phyloP scores from a whole-genome alignment of 116 monocot genomes.

The Cymodocea nodosa region DNA sequence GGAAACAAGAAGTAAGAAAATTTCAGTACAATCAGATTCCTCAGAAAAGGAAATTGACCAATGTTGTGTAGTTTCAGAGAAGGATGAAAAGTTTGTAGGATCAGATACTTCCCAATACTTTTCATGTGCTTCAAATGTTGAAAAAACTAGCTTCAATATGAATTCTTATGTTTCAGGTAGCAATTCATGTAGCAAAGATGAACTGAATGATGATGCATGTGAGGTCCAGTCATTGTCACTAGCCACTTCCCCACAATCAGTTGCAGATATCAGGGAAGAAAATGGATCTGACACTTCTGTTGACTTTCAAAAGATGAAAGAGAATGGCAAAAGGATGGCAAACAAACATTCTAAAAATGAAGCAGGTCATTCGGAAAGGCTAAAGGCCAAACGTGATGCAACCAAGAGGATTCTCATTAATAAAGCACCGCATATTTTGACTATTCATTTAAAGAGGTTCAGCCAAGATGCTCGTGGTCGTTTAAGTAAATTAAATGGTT shows the following conservation, averaged over 20 bases:
- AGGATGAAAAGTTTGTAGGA: constrained; percentile 13
- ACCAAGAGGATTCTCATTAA: constrained; percentile 58
- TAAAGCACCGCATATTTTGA: constrained; percentile 48
- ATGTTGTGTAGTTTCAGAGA: constrained; percentile 8
- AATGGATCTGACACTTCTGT: not conserved
- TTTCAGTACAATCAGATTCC: not conserved
- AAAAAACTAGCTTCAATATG: not conserved
- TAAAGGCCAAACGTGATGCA: constrained; percentile 71
- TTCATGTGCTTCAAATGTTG: constrained; percentile 7
- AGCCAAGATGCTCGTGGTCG: constrained; percentile 62
- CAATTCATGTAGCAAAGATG: constrained; percentile 23
- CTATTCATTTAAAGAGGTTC: constrained; percentile 80
- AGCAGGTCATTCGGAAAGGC: constrained; percentile 13
- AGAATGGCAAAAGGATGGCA: not conserved
- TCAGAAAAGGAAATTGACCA: not conserved
- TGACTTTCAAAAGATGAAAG: constrained; percentile 2
- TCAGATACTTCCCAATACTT: constrained; percentile 18
- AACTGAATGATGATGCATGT: constrained; percentile 7
- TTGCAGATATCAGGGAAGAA: constrained; percentile 1
- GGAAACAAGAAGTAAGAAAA: constrained; percentile 4
- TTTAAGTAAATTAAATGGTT: constrained; percentile 64
- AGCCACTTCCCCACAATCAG: constrained; percentile 6
- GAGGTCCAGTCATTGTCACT: constrained; percentile 10
- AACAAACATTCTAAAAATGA: constrained; percentile 1
- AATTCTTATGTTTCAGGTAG: constrained; percentile 9